phyloP scores from a whole-genome alignment of 306 rosid genomes.

The Citrullus amarus region DNA sequence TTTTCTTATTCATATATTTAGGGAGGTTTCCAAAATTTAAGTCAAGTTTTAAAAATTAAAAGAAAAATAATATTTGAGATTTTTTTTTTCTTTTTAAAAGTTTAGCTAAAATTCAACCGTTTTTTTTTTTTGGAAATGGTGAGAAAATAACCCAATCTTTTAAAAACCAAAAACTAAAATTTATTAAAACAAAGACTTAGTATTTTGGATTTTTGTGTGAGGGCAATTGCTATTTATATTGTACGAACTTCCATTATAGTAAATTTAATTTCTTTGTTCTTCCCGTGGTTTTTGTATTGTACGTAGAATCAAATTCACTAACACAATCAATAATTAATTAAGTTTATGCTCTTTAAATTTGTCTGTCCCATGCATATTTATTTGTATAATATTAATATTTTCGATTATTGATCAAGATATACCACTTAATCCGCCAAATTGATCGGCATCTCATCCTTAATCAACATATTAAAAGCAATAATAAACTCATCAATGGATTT shows the following conservation, averaged over 20 bases:
- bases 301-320: not conserved
- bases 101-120: too few species aligned
- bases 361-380: not conserved
- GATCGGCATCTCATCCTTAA: not conserved
- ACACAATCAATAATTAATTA: not conserved
- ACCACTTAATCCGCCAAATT: not conserved
- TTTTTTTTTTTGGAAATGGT: too few species aligned
- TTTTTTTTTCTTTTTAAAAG: too few species aligned
- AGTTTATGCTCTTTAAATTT: not conserved
- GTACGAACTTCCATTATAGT: too few species aligned
- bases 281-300: not conserved
- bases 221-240: not conserved
- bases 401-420: not conserved
- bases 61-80: too few species aligned
- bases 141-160: too few species aligned
- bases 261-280: not conserved
- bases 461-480: not conserved
- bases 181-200: too few species aligned
- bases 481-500: not conserved
- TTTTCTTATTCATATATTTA: too few species aligned
- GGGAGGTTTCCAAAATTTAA: too few species aligned
- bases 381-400: not conserved
- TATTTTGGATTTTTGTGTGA: not conserved
- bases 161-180: too few species aligned
- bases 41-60: too few species aligned